Evolutionary conservation across 1,139 yeast species (phyloP).

Genomic region (Zygosaccharomyces sapae): DNA sequence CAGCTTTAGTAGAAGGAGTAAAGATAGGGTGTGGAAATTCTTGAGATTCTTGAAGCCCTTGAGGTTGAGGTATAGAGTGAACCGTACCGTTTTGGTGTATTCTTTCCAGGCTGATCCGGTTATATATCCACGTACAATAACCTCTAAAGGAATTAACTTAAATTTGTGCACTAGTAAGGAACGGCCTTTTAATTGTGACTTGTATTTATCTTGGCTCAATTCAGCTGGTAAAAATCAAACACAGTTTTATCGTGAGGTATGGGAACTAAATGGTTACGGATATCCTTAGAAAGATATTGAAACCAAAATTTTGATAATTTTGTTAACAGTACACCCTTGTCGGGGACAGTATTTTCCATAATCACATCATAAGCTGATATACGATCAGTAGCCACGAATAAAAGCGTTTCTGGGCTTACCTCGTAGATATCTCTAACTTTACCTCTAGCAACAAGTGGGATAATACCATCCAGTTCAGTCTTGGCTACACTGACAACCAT

Average conservation of each 20-base stretch:
- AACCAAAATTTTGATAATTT: slow-evolving; percentile 92
- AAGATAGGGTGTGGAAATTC: slow-evolving; percentile 78
- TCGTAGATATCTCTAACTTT: slow-evolving; percentile 93
- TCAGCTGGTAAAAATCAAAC: slow-evolving; percentile 60
- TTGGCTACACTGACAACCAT: slow-evolving; percentile 20
- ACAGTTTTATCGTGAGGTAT: slow-evolving; percentile 43
- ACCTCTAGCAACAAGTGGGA: slow-evolving; percentile 85
- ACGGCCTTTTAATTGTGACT: slow-evolving; percentile 66
- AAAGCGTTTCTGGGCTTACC: slow-evolving; percentile 65
- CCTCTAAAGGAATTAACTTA: slow-evolving; percentile 88
- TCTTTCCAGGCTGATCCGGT: slow-evolving; percentile 99
- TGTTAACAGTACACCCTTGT: slow-evolving; percentile 85
- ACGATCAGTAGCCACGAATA: slow-evolving; percentile 95
- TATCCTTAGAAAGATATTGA: slow-evolving; percentile 52
- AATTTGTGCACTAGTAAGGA: slow-evolving; percentile 77
- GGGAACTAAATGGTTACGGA: slow-evolving; percentile 61
- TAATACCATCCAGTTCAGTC: slow-evolving; percentile 68
- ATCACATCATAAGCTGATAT: slow-evolving; percentile 97
- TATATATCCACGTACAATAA: slow-evolving; percentile 93
- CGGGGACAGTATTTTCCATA: slow-evolving; percentile 84
- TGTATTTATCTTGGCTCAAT: slow-evolving; percentile 56
- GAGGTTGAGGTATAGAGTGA: slow-evolving; percentile 59
- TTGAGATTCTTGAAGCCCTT: slow-evolving; percentile 73
- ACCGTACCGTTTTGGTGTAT: slow-evolving; percentile 75
- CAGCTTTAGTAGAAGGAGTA: slow-evolving; percentile 98